phyloP scores from a whole-genome alignment of 805 yeast genomes.

The Candida sakaeoensis region DNA sequence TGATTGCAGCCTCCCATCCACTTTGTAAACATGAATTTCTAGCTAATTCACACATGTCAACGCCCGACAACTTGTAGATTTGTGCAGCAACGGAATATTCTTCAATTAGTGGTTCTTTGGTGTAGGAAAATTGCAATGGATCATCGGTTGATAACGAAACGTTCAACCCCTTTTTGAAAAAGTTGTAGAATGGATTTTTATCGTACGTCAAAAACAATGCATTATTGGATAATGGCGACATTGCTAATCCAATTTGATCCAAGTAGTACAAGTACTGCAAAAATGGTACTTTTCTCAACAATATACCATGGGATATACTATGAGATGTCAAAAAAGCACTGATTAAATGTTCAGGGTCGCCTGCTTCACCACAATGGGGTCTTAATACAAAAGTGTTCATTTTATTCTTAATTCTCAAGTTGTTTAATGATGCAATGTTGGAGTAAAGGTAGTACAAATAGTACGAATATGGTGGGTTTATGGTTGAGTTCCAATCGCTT shows the following conservation, averaged over 20 bases:
- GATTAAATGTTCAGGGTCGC: slow-evolving; percentile 95
- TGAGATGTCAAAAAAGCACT: slow-evolving; percentile 86
- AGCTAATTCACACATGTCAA: slow-evolving; percentile 97
- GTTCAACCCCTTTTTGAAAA: slow-evolving; percentile 89
- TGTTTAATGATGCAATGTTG: slow-evolving; percentile 80
- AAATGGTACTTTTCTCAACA: slow-evolving; percentile 89
- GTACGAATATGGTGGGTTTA: slow-evolving; percentile 97
- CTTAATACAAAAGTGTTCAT: slow-evolving; percentile 89
- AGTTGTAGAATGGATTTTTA: slow-evolving; percentile 90
- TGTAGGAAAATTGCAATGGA: slow-evolving; percentile 94
- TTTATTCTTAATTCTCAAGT: slow-evolving; percentile 71
- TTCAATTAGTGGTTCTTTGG: slow-evolving; percentile 95
- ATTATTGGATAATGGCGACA: slow-evolving; percentile 97
- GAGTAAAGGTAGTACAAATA: slow-evolving; percentile 87
- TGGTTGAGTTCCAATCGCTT: slow-evolving; percentile 66
- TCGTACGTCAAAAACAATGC: slow-evolving; percentile 95
- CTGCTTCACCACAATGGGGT: slow-evolving; percentile 99
- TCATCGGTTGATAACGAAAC: slow-evolving; percentile 96
- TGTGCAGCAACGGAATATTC: slow-evolving; percentile 98
- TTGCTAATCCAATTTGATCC: slow-evolving; percentile 95
- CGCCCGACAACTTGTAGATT: slow-evolving; percentile 88
- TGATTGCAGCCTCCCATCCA: slow-evolving; percentile 86
- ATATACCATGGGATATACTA: slow-evolving; percentile 92
- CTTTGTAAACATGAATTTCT: slow-evolving; percentile 87
- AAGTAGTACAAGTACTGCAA: slow-evolving; percentile 89